phyloP scores from a whole-genome alignment of 192 early-diverging fungal species.

The Backusella tuberculispora region DNA sequence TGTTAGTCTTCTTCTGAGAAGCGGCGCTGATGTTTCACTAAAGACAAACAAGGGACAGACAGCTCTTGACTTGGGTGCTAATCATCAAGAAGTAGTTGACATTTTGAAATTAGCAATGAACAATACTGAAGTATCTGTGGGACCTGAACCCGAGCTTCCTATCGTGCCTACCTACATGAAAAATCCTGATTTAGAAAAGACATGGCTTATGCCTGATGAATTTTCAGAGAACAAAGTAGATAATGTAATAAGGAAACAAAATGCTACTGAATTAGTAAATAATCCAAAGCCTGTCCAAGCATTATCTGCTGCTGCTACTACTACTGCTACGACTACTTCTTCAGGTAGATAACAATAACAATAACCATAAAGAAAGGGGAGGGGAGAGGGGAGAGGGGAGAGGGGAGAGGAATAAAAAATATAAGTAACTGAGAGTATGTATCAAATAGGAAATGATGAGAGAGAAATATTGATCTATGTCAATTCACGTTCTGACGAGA shows the following conservation, averaged over 20 bases:
- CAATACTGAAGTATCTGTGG: constrained; percentile 32
- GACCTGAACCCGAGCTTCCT: constrained; percentile 32
- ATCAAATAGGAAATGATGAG: constrained; percentile 33
- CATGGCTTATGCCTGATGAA: constrained; percentile 68
- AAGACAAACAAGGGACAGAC: constrained; percentile 65
- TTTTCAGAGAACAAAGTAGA: constrained; percentile 45
- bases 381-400: too few species aligned
- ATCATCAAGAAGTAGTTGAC: constrained; percentile 19
- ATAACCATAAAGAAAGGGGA: background rate
- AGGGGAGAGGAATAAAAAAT: constrained; percentile 1
- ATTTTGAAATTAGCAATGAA: constrained; percentile 7
- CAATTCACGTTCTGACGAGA: constrained; percentile 46
- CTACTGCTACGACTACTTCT: background rate
- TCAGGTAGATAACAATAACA: background rate
- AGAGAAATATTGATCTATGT: constrained; percentile 64
- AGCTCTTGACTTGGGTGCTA: constrained; percentile 64
- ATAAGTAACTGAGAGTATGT: background rate
- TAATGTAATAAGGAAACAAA: constrained; percentile 24
- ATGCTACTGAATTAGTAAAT: constrained; percentile 1
- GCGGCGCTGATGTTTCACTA: constrained; percentile 63
- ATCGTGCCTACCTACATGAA: constrained; percentile 68
- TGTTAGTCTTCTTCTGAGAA: constrained; percentile 60
- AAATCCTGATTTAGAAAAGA: constrained; percentile 69
- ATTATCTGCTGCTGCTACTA: background rate
- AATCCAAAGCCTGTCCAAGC: background rate